Base-by-base conservation (phyloP, 2,329 filamentous ascomycete genomes). In the Onygena corvina region DNA sequence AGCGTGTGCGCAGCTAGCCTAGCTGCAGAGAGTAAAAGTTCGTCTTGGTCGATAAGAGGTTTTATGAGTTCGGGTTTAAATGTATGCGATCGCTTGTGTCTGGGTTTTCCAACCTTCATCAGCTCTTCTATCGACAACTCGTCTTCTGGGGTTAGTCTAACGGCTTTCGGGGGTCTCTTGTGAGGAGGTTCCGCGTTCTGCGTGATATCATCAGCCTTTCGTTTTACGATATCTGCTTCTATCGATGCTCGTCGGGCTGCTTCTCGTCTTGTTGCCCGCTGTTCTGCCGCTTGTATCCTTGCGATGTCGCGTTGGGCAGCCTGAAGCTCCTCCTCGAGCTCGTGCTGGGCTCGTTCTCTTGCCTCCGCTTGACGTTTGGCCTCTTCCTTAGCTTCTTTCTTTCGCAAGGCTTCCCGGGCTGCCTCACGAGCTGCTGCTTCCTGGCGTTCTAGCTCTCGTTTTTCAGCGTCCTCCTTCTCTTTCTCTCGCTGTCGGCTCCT, bases 1-100 rank as follows among this genome's bases (percentile, higher is more conserved):
- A 70, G 44, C n/a, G 63, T 59, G 49, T 67, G 64, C 6, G 66
- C 67, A 16, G 64, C 63, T 35, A 70, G 67, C 7, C 67, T 64
- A 7, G 67, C 67, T 4, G 65, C 64, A 23, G 60, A 66, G 14
- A 70, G 58, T 9, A 69, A 60, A 7, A 70, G 56, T 54, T 70
- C 67, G 44, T 70, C 67, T 52, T 68, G 62, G 31, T 70, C 65
- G 31, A 69, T 59, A 50, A 49, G 9, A 7, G 55, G 45, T 44
- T 48, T 54, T 25, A 44, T 33, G n/a, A 49, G 31, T 44, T 44
- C 27, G 14, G 30, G 50, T 33, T 49, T 50, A 30, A 35, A 45
- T 3, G 42, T 46, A 9, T 44, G 45, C 3, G 50, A 31, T 14
- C 44, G 38, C 35, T 50, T 53, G 11, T 35, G 47, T 14, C 47